Evolutionary conservation across 352 stramenopile species (phyloP), one percentile per base, ranked within the genome.

Genomic region (Plasmopara viticola): DNA sequence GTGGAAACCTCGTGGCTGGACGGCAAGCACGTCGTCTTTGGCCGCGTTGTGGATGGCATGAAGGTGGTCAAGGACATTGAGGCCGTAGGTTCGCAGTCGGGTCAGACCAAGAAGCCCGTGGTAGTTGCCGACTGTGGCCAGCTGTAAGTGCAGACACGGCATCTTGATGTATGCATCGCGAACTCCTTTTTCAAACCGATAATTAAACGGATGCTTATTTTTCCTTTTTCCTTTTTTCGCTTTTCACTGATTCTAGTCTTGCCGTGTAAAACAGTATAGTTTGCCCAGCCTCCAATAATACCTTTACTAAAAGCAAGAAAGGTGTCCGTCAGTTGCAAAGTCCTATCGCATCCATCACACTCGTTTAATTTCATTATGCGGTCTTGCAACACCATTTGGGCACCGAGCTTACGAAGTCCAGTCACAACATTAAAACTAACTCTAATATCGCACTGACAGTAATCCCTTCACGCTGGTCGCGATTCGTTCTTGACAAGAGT

Each of bases 51-150:
- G 33, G 83, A 98, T 47, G 96, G 96, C 58, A 92, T 99, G 78
- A 94, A 99, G 62, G 77, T 99, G 50, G 92, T 99, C n/a, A 94
- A 98, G 67, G 84, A 71, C 51, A 98, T 99, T 53, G 97, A 99
- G 75, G 44, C 40, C 5, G 79, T 98, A 41, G 97, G 97, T 65
- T 97, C 82, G 53, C 80, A 95, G 68, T 95, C 72, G 62, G 97
- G 97, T 57, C 67, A 77, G 53, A 97, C 95, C 49, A 88, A 75
- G 51, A 71, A 87, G 64, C 64, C 76, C 37, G 93, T 99, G 46
- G 77, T 97, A 35, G 71, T 99, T 56, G 94, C 87, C 58, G 89
- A 98, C 73, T 98, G 85, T 66, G 97, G 97, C 63, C 80, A 98
- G 77, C 73, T 98, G 15, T 70, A 70, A 66, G 37, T 37, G 46